Base-by-base conservation (phyloP, 176 grass and related monocot genomes). In the Cocos nucifera region DNA sequence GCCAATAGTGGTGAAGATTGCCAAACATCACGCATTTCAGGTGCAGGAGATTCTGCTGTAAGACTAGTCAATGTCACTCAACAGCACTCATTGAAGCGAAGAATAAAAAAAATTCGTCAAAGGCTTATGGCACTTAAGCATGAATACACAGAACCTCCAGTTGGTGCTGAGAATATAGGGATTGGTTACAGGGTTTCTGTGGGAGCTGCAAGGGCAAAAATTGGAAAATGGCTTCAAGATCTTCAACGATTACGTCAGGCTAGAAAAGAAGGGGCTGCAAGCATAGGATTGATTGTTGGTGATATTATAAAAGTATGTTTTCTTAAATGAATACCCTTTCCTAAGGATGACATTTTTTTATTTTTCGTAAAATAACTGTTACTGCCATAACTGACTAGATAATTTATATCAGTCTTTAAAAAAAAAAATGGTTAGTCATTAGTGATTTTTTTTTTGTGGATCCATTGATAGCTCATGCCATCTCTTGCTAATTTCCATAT, bases 141-240 rank as follows among this genome's bases (percentile, higher is more conserved):
- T 88, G 93, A 89, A 61, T 98, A 92, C 81, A 50, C 83, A 65
- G 93, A 98, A 77, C 81, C 73, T 49, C 30, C 73, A 28, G 63
- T 92, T 61, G 64, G 70, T 30, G 58, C 53, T 76, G 93, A 98
- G 82, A 98, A 78, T 83, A 58, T 77, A 75, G 93, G 93, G 67
- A 80, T 92, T 59, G 69, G 74, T 0, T 70, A 88, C 51, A 92
- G 84, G 81, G 59, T 84, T 80, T 77, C 73, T 56, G 50, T 91
- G 59, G 85, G 75, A 67, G 67, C 87, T 71, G 87, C 87, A 30
- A 98, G 83, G 79, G 87, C 63, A 64, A 98, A 92, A 75, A 70
- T 98, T 83, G 79, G 87, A 62, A 98, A 84, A 78, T 98, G 93
- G 93, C 76, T 98, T 85, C 93, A 92, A 65, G 93, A 98, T 22